Base-by-base conservation (phyloP, 208 protist species). In the Wallacemonas sp. region DNA sequence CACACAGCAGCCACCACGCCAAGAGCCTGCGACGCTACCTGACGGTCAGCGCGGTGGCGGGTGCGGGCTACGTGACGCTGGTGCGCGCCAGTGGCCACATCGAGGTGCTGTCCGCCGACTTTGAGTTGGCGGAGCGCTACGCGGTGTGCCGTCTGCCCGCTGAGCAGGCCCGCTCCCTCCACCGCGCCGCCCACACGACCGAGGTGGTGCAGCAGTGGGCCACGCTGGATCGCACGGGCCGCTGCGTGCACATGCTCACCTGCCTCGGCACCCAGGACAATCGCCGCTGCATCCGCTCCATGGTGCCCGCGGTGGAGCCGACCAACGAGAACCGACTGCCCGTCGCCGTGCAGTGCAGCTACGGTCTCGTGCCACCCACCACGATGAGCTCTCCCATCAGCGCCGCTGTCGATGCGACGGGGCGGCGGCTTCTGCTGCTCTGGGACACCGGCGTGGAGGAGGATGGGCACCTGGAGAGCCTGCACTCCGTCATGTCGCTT, bases 41-140 rank as follows among this genome's bases (percentile, higher is more conserved):
- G 0, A 66, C 80, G 6, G 70, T 93, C 9, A 81, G 70, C 60
- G 73, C 87, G n/a, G 83, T 96, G 16, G 82, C 85, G 66, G 68
- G 80, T 27, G 83, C 71, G 19, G 32, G 72, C 1, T 85, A 74
- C 46, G 46, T 93, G n/a, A 70, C 64, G 23, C 43, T 93, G 33
- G 74, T 88, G 3, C 83, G 81, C n/a, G 85, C 72, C 65, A 85
- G 78, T 49, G 90, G 90, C 21, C 72, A 79, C 65, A 29, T 93
- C 11, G 80, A 92, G 67, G 44, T 93, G 26, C 88, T 89, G 60
- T 70, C 84, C 41, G 34, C 56, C 34, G 47, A 65, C 16, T 33
- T 88, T 58, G 23, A 27, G 23, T 46, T 74, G 23, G 38, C 73
- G 11, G 29, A 60, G 61, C 17, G 69, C 14, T 74, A 72, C 41